A percentile compares a stretch with the other conserved stretches of the same genome.
Conservation (phyloP, 2,329 filamentous ascomycete genomes). For the Sclerotinia sclerotiorum region DNA sequence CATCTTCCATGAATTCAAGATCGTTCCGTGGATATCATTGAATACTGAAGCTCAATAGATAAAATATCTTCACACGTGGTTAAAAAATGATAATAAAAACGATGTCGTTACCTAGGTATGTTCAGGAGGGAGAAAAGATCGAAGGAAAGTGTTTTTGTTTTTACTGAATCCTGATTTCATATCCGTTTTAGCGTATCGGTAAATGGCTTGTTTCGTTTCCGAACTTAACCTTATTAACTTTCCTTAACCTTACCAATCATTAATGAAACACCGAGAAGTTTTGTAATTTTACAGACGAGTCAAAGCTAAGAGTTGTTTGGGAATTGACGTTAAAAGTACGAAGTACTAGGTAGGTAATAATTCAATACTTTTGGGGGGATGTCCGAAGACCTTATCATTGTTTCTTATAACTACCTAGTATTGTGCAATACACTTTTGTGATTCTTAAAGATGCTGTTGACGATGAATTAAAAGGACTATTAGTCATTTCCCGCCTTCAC, state of each 20-base stretch:
- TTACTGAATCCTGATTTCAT: neutral
- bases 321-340: neutral
- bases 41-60: neutral
- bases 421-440: neutral
- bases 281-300: neutral
- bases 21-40: neutral
- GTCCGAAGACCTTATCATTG: neutral
- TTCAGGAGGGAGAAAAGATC: neutral
- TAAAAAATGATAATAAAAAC: neutral
- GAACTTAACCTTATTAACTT: neutral
- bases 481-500: too few relatives aligned
- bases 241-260: neutral
- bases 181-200: constrained; percentile 7
- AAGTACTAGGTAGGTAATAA: too few relatives aligned
- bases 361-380: too few relatives aligned
- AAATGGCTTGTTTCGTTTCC: constrained; percentile 7
- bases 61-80: neutral
- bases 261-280: constrained; percentile 4
- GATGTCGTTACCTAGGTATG: neutral
- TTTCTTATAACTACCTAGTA: neutral
- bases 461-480: too few relatives aligned
- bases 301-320: neutral
- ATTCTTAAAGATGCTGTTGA: neutral
- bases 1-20: constrained; percentile 31
- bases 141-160: constrained; percentile 1